phyloP scores from a whole-genome alignment of 140 eudicot species.

The Erigeron philadelphicus region DNA sequence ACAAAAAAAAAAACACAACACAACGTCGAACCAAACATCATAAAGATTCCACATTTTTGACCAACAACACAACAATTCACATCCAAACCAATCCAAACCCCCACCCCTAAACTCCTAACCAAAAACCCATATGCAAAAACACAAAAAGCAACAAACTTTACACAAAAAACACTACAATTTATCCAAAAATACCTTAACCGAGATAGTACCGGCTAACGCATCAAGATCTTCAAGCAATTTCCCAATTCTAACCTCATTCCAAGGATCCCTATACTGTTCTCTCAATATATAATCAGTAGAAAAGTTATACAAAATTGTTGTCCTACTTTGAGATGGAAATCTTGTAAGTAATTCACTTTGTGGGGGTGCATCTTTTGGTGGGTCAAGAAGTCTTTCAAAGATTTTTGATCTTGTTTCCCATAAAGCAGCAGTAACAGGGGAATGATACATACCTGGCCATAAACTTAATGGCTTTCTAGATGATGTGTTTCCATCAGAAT shows the following conservation, averaged over 20 bases:
- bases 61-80: too few relatives aligned
- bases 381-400: constrained; percentile 70
- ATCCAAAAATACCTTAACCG: constrained; percentile 61
- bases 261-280: constrained; percentile 97
- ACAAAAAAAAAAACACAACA: neutral
- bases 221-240: constrained; percentile 99
- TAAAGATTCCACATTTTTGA: neutral
- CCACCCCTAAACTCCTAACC: neutral
- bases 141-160: neutral
- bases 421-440: constrained; percentile 88
- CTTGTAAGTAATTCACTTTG: constrained; percentile 68
- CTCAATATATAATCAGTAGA: constrained; percentile 75
- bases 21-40: too few relatives aligned
- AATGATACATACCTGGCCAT: constrained; percentile 99
- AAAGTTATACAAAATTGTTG: constrained; percentile 66
- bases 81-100: neutral
- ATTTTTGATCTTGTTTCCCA: constrained; percentile 90
- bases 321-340: constrained; percentile 68
- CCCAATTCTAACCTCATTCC: constrained; percentile 97
- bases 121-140: constrained; percentile 1
- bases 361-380: constrained; percentile 84
- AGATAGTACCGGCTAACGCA: constrained; percentile 95
- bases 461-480: constrained; percentile 63
- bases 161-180: neutral
- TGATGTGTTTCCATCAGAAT: constrained; percentile 23